Conservation (phyloP, 139 green algal genomes). For the Deuterostichococcus epilithicus region DNA sequence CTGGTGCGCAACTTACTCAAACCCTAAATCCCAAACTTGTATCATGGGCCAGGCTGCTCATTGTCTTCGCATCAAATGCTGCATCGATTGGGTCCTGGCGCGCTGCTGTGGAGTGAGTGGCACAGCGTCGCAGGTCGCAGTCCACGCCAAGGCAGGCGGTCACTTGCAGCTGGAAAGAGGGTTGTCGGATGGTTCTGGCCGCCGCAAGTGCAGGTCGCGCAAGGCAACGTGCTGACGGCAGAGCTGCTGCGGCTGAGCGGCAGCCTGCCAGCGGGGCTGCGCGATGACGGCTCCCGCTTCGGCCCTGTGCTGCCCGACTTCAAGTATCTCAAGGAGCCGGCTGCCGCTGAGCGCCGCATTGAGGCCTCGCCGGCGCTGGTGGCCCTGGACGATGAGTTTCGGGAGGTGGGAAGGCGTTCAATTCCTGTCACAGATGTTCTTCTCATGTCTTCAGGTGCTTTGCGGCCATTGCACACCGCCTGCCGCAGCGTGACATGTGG, state of each 20-base stretch:
- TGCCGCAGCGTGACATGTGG: too few species aligned
- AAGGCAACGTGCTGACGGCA: constrained; percentile 10
- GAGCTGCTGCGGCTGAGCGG: constrained; percentile 3
- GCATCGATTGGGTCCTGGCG: too few species aligned
- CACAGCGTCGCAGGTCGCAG: too few species aligned
- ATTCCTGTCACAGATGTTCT: background rate
- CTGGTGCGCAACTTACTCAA: background rate
- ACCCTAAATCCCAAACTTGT: background rate
- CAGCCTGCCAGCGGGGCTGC: constrained; percentile 1
- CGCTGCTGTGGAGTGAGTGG: too few species aligned
- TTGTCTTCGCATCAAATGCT: too few species aligned
- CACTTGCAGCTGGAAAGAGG: background rate
- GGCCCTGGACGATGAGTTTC: constrained; percentile 11
- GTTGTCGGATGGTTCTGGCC: too few species aligned
- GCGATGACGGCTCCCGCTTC: background rate
- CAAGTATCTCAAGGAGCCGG: constrained; percentile 5
- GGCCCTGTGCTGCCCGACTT: constrained; percentile 11
- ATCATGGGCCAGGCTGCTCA: background rate
- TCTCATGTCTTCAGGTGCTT: too few species aligned
- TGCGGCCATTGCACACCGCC: too few species aligned
- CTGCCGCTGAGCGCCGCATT: background rate
- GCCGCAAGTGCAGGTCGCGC: constrained; percentile 1
- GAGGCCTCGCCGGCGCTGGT: constrained; percentile 1
- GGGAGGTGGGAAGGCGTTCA: background rate
- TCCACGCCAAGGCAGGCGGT: too few species aligned